These are phyloP conservation scores for Filobasidium wieringae DNA, from an alignment of 768 basidiomycete genomes.

Conservation along the genomic window DNA sequence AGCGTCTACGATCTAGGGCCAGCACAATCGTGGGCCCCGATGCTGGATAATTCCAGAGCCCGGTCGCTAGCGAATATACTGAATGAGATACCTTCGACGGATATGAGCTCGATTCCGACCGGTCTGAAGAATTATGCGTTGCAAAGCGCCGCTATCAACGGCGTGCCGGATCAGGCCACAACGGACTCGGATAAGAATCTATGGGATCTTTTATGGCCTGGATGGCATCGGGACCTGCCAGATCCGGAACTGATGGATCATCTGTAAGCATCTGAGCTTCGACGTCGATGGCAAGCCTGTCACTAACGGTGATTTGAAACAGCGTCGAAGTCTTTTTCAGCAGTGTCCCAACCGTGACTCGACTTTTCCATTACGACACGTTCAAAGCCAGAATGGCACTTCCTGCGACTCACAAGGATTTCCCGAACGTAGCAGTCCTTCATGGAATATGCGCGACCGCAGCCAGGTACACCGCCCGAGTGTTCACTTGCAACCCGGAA, in stretches of 20 bases:
- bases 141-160: neutral
- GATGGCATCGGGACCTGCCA: constrained; percentile 31
- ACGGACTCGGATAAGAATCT: neutral
- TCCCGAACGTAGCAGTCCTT: constrained; percentile 58
- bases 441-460: constrained; percentile 80
- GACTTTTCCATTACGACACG: constrained; percentile 55
- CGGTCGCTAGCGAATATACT: neutral
- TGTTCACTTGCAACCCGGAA: constrained; percentile 33
- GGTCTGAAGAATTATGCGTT: neutral
- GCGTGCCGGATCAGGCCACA: neutral
- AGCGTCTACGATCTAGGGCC: neutral
- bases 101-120: neutral
- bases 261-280: constrained; percentile 15
- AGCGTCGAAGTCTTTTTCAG: constrained; percentile 72
- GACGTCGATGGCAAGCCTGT: neutral
- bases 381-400: constrained; percentile 57
- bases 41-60: neutral
- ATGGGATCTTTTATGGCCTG: constrained; percentile 20
- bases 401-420: constrained; percentile 58
- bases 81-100: neutral
- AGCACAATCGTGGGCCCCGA: neutral
- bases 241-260: constrained; percentile 36
- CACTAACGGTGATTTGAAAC: neutral
- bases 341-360: constrained; percentile 60
- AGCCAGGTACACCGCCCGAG: constrained; percentile 58